Base-by-base conservation (phyloP, 331 rosid species). In the Saraca asoca region DNA sequence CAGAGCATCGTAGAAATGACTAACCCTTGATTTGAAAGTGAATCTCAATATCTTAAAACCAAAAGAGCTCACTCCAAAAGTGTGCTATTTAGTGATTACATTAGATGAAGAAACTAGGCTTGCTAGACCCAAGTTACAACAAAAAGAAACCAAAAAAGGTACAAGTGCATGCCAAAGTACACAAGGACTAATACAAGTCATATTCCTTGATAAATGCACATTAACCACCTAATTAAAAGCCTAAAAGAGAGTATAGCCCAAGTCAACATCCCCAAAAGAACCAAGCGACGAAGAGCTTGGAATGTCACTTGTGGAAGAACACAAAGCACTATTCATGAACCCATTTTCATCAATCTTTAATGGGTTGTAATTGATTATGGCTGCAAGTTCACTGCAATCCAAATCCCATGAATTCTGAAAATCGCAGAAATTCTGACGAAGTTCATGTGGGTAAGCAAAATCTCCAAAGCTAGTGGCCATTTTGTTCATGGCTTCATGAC, bases 201-300 rank as follows among this genome's bases (percentile, higher is more conserved):
- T 3, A 24, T 75, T 52, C 24, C 49, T 65, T 77, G 64, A 73
- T 71, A 75, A 62, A 62, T 64, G 79, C 70, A 70, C 52, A 70
- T 54, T 33, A 48, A 70, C 43, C 31, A 53, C 58, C 7, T 9
- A 24, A 1, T 24, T 24, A 24, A 50, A 5, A 66, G 58, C 56
- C 82, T 69, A 85, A 71, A 82, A 85, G 63, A 81, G 87, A 43
- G 88, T 83, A 56, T 84, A 86, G 37, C 96, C 98, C 67, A 85
- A 77, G 72, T 84, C 95, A 63, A 91, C 87, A 58, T 87, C 95
- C 57, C 88, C 91, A 75, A 80, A 74, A 51, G 82, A 46, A 71
- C 85, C n/a, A n/a, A n/a, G n/a, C n/a, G n/a, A 24, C 1, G 31
- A 24, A 24, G 31, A 75, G 64, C 79, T 74, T 37, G 85, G 66